Evolutionary conservation across 805 yeast species (phyloP).

Genomic region (Pichia eremophila): DNA sequence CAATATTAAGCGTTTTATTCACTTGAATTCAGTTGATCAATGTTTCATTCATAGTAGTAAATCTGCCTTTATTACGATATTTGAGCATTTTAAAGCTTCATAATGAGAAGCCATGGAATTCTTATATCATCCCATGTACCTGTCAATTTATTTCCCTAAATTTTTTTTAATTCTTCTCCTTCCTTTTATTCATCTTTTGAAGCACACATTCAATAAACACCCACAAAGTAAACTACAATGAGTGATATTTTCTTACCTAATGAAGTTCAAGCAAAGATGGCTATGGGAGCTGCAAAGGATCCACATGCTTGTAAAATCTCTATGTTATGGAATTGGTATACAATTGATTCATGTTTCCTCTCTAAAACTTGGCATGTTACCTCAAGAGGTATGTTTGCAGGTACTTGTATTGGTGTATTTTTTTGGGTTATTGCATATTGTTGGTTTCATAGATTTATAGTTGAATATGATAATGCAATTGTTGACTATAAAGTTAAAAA

Average conservation of each 20-base stretch:
- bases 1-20: no score
- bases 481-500: conserved; percentile 13
- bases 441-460: conserved; percentile 44
- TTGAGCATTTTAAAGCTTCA: no score
- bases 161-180: no score
- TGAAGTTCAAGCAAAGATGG: conserved; percentile 12
- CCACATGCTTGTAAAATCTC: conserved; percentile 17
- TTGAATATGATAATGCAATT: conserved; percentile 41
- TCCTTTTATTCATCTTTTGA: no score
- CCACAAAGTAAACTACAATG: not conserved
- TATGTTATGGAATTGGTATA: conserved; percentile 72
- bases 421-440: conserved; percentile 47
- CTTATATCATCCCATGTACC: no score
- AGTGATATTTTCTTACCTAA: conserved; percentile 5
- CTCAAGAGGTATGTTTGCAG: conserved; percentile 55
- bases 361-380: conserved; percentile 55
- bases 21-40: no score
- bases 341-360: conserved; percentile 56
- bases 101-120: no score
- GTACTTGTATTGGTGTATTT: conserved; percentile 65
- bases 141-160: no score
- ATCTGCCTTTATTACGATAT: no score
- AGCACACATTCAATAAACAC: not conserved
- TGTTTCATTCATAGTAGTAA: no score
- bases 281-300: conserved; percentile 6